A percentile compares a stretch with the other conserved stretches of the same genome.
These are phyloP conservation scores for Starmerella floricola DNA, from an alignment of 805 yeast species.

Conservation along the genomic window DNA sequence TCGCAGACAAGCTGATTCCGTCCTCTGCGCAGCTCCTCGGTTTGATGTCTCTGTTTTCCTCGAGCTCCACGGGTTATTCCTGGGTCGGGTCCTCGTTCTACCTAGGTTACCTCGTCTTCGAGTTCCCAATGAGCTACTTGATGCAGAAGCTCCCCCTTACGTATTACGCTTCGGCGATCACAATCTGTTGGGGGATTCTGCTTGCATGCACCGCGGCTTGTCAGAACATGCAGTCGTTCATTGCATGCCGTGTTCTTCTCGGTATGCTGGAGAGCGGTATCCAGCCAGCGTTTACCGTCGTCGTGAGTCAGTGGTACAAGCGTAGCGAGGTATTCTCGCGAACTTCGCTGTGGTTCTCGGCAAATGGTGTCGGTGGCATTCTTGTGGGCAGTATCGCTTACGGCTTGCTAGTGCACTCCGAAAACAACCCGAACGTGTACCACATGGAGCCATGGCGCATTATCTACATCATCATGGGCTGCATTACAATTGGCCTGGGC, in stretches of 20 bases:
- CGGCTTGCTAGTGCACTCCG: conserved; percentile 29
- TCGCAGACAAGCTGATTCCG: conserved; percentile 13
- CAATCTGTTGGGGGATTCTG: conserved; percentile 50
- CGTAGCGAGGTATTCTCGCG: conserved; percentile 36
- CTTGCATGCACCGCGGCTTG: conserved; percentile 39
- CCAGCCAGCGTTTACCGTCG: conserved; percentile 45
- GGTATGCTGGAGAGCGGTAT: conserved; percentile 43
- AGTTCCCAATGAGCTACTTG: conserved; percentile 36
- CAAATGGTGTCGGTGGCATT: conserved; percentile 34
- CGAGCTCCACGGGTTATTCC: conserved; percentile 11
- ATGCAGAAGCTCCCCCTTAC: conserved; percentile 48
- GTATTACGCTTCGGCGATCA: conserved; percentile 36
- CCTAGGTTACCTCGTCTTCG: conserved; percentile 49
- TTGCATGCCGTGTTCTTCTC: conserved; percentile 36
- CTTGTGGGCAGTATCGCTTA: conserved; percentile 8
- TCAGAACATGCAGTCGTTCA: conserved; percentile 34
- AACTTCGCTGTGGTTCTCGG: conserved; percentile 34
- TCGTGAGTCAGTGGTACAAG: conserved; percentile 50
- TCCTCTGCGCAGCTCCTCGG: conserved; percentile 1
- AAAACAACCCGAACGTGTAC: background rate
- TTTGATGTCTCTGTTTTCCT: conserved; percentile 2
- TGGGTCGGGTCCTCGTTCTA: conserved; percentile 49
- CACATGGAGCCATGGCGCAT: conserved; percentile 39
- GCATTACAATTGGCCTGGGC: conserved; percentile 43
- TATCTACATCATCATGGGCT: conserved; percentile 48